A percentile compares a stretch with the other conserved stretches of the same genome.
Evolutionary conservation across 345 rosid species (phyloP).

Genomic region (Gossypium bickii): DNA sequence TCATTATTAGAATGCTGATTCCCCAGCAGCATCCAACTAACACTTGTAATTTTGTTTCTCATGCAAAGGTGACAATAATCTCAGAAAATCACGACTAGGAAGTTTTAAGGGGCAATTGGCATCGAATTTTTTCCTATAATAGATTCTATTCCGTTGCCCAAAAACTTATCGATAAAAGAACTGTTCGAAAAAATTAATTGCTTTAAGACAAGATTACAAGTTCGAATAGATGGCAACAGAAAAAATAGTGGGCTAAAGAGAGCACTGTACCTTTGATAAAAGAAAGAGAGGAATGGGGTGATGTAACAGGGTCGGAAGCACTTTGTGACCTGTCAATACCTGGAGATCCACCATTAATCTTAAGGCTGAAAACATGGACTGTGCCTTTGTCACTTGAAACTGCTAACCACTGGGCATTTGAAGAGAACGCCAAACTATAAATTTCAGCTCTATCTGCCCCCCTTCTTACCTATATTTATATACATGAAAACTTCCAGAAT

Average conservation of each 20-base stretch:
- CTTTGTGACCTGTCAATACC: constrained; percentile 41
- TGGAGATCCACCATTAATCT: constrained; percentile 53
- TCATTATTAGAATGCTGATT: background rate
- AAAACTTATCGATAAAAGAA: background rate
- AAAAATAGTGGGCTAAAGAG: background rate
- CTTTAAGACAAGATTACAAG: background rate
- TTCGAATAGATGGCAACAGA: background rate
- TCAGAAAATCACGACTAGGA: background rate
- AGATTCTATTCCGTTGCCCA: background rate
- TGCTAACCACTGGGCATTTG: constrained; percentile 81
- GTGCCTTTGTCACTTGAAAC: constrained; percentile 99
- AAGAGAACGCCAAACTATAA: constrained; percentile 89
- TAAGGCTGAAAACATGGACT: constrained; percentile 89
- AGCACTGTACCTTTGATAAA: constrained; percentile 63
- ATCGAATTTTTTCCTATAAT: background rate
- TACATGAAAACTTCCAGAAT: background rate
- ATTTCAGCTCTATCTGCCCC: constrained; percentile 99
- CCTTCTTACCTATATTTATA: constrained; percentile 67
- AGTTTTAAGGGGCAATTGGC: background rate
- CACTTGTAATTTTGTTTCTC: background rate
- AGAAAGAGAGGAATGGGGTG: constrained; percentile 60
- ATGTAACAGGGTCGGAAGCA: constrained; percentile 33
- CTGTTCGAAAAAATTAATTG: background rate
- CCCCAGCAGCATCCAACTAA: background rate
- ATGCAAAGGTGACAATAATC: background rate